A percentile compares a stretch with the other conserved stretches of the same genome.
Evolutionary conservation across 169 alveolate species (phyloP).

Genomic region (Eimeria zaria): DNA sequence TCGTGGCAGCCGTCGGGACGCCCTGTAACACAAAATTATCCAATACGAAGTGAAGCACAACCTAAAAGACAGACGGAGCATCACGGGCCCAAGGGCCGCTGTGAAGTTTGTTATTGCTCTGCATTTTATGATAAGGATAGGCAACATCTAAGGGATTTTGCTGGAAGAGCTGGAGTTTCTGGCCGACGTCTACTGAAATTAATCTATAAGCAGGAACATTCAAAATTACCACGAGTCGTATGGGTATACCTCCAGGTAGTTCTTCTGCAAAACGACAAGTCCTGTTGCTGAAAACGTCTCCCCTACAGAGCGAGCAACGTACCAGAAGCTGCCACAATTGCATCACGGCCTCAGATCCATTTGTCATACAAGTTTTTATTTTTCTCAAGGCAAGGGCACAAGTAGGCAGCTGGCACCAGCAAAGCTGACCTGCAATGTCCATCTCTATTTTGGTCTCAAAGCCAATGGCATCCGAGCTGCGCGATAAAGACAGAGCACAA

Average conservation of each 20-base stretch:
- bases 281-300: slow-evolving; percentile 95
- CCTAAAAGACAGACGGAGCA: not conserved
- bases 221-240: slow-evolving; percentile 80
- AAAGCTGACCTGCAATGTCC: slow-evolving; percentile 89
- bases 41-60: not conserved
- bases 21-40: slow-evolving; percentile 18
- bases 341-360: not conserved
- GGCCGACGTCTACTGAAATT: not conserved
- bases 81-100: not conserved
- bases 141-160: not conserved
- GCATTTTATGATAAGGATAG: not conserved
- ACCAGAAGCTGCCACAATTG: slow-evolving; percentile 86
- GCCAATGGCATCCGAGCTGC: slow-evolving; percentile 90
- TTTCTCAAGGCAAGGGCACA: not conserved
- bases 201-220: not conserved
- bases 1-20: slow-evolving; percentile 67
- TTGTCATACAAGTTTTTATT: not conserved
- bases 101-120: not conserved
- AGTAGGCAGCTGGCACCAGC: not conserved
- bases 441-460: slow-evolving; percentile 89
- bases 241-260: slow-evolving; percentile 92
- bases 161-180: not conserved
- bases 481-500: not conserved
- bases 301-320: slow-evolving; percentile 82
- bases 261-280: slow-evolving; percentile 90